phyloP scores from a whole-genome alignment of 768 basidiomycete genomes.

The Pleurotus tuoliensis region DNA sequence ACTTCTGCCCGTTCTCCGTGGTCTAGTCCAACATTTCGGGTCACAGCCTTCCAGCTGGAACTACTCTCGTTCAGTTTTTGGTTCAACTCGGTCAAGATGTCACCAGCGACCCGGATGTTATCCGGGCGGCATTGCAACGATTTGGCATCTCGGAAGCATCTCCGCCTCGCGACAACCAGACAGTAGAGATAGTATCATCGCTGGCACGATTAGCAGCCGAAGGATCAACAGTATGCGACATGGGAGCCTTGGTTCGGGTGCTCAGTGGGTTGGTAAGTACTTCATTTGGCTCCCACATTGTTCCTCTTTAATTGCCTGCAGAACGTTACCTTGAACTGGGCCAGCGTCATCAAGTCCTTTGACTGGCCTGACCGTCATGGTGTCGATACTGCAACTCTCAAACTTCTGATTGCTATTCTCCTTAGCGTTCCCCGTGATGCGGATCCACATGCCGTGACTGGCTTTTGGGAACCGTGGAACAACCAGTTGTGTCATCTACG shows the following conservation, averaged over 20 bases:
- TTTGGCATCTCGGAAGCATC: conserved; percentile 72
- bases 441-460: conserved; percentile 75
- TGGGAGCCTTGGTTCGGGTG: conserved; percentile 68
- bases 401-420: conserved; percentile 85
- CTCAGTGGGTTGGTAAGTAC: conserved; percentile 69
- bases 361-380: conserved; percentile 82
- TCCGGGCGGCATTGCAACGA: conserved; percentile 64
- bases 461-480: conserved; percentile 84
- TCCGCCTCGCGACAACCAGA: conserved; percentile 68
- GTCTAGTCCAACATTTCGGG: not conserved
- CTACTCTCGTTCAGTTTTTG: conserved; percentile 70
- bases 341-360: conserved; percentile 78
- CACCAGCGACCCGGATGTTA: conserved; percentile 67
- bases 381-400: conserved; percentile 86
- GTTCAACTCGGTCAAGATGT: conserved; percentile 79
- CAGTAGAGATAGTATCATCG: conserved; percentile 67
- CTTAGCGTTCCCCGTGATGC: conserved; percentile 75
- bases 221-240: conserved; percentile 69
- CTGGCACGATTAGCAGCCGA: conserved; percentile 69
- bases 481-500: conserved; percentile 85
- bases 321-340: conserved; percentile 73
- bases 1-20: conserved; percentile 1
- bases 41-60: conserved; percentile 58
- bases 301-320: conserved; percentile 21
- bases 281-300: not conserved